Evolutionary conservation across 805 yeast genomes (phyloP).

Genomic region (Huiozyma sinensis): DNA sequence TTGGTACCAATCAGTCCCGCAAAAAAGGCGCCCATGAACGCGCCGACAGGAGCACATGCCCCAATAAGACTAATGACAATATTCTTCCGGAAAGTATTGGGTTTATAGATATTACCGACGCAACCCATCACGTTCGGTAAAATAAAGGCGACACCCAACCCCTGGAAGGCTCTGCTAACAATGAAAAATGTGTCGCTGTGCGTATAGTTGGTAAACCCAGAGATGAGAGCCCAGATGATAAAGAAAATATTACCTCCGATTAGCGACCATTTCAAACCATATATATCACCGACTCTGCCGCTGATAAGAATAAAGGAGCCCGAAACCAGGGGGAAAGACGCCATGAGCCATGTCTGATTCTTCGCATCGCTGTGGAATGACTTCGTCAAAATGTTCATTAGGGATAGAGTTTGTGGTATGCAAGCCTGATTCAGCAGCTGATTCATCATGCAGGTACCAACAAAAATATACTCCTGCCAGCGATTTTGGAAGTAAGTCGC

Average conservation of each 20-base stretch:
- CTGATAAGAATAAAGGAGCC: slow-evolving; percentile 63
- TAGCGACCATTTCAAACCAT: slow-evolving; percentile 49
- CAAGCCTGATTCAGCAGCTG: slow-evolving; percentile 36
- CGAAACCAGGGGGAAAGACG: slow-evolving; percentile 57
- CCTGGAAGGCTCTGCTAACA: slow-evolving; percentile 47
- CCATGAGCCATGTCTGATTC: slow-evolving; percentile 53
- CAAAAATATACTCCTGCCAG: slow-evolving; percentile 20
- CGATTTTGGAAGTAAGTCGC: slow-evolving; percentile 12
- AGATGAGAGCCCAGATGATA: slow-evolving; percentile 45
- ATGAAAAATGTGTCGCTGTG: slow-evolving; percentile 40
- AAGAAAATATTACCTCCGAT: slow-evolving; percentile 47
- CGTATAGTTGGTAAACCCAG: slow-evolving; percentile 47
- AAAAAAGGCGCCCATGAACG: slow-evolving; percentile 41
- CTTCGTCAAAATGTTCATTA: slow-evolving; percentile 27
- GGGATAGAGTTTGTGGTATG: slow-evolving; percentile 29
- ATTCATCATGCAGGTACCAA: slow-evolving; percentile 24
- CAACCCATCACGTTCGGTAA: slow-evolving; percentile 53
- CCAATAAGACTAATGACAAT: slow-evolving; percentile 45
- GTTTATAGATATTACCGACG: slow-evolving; percentile 35
- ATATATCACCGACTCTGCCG: slow-evolving; percentile 64
- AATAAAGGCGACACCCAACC: slow-evolving; percentile 49
- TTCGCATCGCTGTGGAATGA: slow-evolving; percentile 26
- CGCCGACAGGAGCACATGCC: slow-evolving; percentile 53
- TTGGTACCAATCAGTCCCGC: slow-evolving; percentile 34
- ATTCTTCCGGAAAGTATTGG: slow-evolving; percentile 36